Conservation (phyloP, 495 filamentous ascomycete genomes). For the Podospora sp. region DNA sequence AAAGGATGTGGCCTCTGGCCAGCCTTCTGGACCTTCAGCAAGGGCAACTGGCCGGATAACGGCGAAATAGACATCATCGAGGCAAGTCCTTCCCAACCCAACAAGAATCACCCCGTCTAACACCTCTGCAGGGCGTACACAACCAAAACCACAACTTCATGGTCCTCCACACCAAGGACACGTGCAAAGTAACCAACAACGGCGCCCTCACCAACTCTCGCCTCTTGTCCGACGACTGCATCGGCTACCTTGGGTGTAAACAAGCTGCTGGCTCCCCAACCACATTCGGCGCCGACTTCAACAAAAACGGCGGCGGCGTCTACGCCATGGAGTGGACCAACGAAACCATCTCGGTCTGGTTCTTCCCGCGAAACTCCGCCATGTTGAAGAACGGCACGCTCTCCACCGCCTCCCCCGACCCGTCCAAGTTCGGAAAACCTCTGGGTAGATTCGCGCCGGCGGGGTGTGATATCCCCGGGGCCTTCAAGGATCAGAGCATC, state of each 20-base stretch:
- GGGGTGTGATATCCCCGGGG: constrained; percentile 63
- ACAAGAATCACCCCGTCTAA: too few species aligned
- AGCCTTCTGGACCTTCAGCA: constrained; percentile 70
- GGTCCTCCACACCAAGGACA: constrained; percentile 71
- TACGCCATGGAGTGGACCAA: constrained; percentile 78
- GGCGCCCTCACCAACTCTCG: constrained; percentile 53
- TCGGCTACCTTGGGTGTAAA: constrained; percentile 54
- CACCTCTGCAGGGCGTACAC: constrained; percentile 83
- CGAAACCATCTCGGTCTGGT: constrained; percentile 71
- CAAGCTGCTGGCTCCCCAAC: constrained; percentile 47
- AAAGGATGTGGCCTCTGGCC: constrained; percentile 63
- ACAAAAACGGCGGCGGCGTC: constrained; percentile 70
- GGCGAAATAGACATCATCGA: constrained; percentile 96
- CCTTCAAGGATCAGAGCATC: constrained; percentile 73
- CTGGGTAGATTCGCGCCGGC: constrained; percentile 63
- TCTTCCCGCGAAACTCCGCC: constrained; percentile 67
- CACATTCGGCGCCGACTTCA: constrained; percentile 72
- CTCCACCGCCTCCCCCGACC: constrained; percentile 61
- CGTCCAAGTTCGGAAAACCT: constrained; percentile 66
- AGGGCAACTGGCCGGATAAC: constrained; percentile 69
- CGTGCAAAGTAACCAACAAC: constrained; percentile 58
- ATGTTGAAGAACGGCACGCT: constrained; percentile 27
- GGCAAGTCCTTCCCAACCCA: too few species aligned
- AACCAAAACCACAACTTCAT: constrained; percentile 63
- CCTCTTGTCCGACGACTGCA: constrained; percentile 49